Evolutionary conservation across 805 yeast genomes (phyloP), one percentile per base, ranked within the genome.

Genomic region (Saccharomycopsis selenospora): DNA sequence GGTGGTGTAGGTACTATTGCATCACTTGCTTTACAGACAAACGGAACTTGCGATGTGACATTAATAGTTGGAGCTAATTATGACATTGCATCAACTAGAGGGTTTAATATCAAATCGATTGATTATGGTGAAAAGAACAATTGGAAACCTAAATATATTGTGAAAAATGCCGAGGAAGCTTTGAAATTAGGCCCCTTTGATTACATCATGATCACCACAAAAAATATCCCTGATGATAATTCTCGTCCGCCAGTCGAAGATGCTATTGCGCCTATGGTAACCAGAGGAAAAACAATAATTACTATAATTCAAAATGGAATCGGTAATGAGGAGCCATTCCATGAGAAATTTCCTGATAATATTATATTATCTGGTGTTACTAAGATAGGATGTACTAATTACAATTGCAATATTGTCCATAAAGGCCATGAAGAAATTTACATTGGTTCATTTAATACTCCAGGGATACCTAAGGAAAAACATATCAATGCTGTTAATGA

Each of bases 1-100:
- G 95, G 95, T 17, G 95, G 95, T 36, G 91, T 86, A 10, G 95
- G 95, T 36, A 73, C 85, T 14, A 75, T 86, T 27, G 79, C 82
- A 2, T 85, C 93, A 0, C 71, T 80, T 42, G 77, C 85, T 0
- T 67, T 86, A 27, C 71, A 69, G 55, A 59, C 61, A 30, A 67
- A 72, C 43, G 76, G 73, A 0, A 63, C 68, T 40, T 70, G 76
- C 8, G 66, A 67, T 22, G 80, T 82, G 10, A 76, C 87, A 3
- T 67, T 77, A 10, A 82, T 82, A 3, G 72, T 80, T 3, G 72
- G 91, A 59, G 74, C 85, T 17, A 82, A 79, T 56, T 82, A 79
- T 62, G 74, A 75, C 3, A 61, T 61, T 29, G 79, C 82, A 27
- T 49, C 56, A 24, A 60, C 67, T 36, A 60, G 67, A 1, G 91